phyloP scores from a whole-genome alignment of 768 basidiomycete species.

The Sistotremastrum niveocremeum region DNA sequence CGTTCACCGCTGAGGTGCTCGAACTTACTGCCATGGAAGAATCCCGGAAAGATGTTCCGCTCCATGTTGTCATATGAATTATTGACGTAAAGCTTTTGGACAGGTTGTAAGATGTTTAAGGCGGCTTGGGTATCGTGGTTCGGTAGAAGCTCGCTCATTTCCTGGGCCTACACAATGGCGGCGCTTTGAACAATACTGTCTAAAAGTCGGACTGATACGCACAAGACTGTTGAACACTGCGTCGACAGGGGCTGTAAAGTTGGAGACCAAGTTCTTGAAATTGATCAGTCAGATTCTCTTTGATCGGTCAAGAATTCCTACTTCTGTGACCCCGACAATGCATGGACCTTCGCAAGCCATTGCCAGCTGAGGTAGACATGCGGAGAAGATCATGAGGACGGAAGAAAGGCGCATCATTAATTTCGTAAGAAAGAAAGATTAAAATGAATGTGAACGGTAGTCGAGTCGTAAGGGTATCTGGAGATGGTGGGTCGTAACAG shows the following conservation, averaged over 20 bases:
- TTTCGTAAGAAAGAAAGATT: no score
- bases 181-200: no score
- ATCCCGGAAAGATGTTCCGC: conserved; percentile 49
- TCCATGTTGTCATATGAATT: conserved; percentile 31
- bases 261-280: conserved; percentile 30
- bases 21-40: conserved; percentile 49
- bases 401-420: no score
- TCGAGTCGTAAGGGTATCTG: no score
- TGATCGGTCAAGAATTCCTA: background rate
- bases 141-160: conserved; percentile 7
- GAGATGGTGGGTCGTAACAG: no score
- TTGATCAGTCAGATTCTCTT: background rate
- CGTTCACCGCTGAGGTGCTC: background rate
- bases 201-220: no score
- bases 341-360: conserved; percentile 60
- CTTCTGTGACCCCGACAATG: conserved; percentile 38
- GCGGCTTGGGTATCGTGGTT: conserved; percentile 9
- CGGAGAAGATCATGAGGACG: no score
- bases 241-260: conserved; percentile 33
- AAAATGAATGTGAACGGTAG: no score
- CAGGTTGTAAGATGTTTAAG: conserved; percentile 28
- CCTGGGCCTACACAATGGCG: no score
- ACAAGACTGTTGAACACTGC: conserved; percentile 27
- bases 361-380: no score
- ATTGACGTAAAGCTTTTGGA: conserved; percentile 32